phyloP scores from a whole-genome alignment of 208 protist species.

The Phytomonas sp. region DNA sequence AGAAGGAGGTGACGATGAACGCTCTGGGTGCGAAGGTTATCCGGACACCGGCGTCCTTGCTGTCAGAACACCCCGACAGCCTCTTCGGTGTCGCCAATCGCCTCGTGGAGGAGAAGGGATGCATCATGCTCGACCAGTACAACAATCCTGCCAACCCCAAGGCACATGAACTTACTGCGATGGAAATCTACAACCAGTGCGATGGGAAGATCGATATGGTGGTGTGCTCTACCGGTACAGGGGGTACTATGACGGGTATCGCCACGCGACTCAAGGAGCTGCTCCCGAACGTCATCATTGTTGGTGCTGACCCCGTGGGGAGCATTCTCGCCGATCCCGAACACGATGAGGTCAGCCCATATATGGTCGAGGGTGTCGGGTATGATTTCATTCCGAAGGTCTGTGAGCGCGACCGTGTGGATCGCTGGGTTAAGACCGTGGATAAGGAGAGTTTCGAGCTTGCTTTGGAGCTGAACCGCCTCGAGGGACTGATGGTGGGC shows the following conservation, averaged over 20 bases:
- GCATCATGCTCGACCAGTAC: conserved; percentile 96
- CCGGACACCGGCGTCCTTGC: conserved; percentile 92
- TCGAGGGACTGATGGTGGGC: conserved; percentile 95
- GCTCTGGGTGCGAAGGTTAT: conserved; percentile 95
- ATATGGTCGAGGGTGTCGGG: conserved; percentile 97
- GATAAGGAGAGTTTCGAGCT: conserved; percentile 94
- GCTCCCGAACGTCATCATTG: conserved; percentile 74
- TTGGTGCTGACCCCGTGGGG: conserved; percentile 95
- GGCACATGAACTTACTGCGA: conserved; percentile 92
- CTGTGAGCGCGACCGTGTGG: conserved; percentile 84
- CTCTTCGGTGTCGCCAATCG: conserved; percentile 93
- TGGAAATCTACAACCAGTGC: conserved; percentile 94
- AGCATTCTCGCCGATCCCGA: conserved; percentile 93
- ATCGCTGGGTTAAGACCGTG: conserved; percentile 91
- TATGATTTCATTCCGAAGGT: conserved; percentile 97
- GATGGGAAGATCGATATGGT: conserved; percentile 95
- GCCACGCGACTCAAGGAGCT: conserved; percentile 64
- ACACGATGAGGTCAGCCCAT: conserved; percentile 29
- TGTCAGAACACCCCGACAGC: conserved; percentile 93
- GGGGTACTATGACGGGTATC: conserved; percentile 95
- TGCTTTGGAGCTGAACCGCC: conserved; percentile 85
- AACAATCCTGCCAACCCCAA: conserved; percentile 91
- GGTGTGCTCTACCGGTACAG: conserved; percentile 93
- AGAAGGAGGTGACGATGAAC: conserved; percentile 91
- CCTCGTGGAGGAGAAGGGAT: conserved; percentile 91